Evolutionary conservation across 768 basidiomycete species (phyloP).

Genomic region (Chalciporus sphaerocephalus): DNA sequence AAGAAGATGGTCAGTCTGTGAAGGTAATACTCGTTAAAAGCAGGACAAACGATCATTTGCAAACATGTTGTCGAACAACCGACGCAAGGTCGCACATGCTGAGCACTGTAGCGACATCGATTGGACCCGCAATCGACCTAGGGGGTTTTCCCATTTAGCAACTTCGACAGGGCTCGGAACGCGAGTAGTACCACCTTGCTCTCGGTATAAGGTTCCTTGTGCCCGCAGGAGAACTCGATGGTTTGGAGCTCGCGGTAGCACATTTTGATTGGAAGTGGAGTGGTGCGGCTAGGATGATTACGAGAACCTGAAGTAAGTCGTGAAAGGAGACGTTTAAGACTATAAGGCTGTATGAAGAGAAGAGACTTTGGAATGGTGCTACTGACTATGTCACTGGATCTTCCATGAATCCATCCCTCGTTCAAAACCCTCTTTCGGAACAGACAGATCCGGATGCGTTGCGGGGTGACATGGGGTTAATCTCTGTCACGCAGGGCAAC

Average conservation of each 20-base stretch:
- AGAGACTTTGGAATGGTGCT: slow-evolving; percentile 5
- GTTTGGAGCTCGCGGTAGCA: slow-evolving; percentile 41
- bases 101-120: slow-evolving; percentile 42
- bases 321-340: not conserved
- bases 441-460: slow-evolving; percentile 5
- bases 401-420: slow-evolving; percentile 7
- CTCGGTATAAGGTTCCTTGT: slow-evolving; percentile 30
- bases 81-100: slow-evolving; percentile 33
- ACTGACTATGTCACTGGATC: slow-evolving; percentile 11
- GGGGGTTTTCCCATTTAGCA: slow-evolving; percentile 2
- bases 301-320: slow-evolving; percentile 7
- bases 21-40: not conserved
- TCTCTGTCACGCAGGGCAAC: slow-evolving; percentile 9
- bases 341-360: not conserved
- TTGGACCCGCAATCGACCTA: slow-evolving; percentile 42
- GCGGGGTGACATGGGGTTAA: slow-evolving; percentile 18
- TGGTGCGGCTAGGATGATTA: slow-evolving; percentile 22
- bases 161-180: slow-evolving; percentile 24
- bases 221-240: slow-evolving; percentile 37
- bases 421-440: slow-evolving; percentile 9
- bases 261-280: slow-evolving; percentile 29
- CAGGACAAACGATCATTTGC: slow-evolving; percentile 34
- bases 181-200: slow-evolving; percentile 27
- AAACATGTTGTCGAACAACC: slow-evolving; percentile 38
- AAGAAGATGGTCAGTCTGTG: slow-evolving; percentile 13